Base-by-base conservation (phyloP, 2,329 filamentous ascomycete species). In the Emericellopsis atlantica region DNA sequence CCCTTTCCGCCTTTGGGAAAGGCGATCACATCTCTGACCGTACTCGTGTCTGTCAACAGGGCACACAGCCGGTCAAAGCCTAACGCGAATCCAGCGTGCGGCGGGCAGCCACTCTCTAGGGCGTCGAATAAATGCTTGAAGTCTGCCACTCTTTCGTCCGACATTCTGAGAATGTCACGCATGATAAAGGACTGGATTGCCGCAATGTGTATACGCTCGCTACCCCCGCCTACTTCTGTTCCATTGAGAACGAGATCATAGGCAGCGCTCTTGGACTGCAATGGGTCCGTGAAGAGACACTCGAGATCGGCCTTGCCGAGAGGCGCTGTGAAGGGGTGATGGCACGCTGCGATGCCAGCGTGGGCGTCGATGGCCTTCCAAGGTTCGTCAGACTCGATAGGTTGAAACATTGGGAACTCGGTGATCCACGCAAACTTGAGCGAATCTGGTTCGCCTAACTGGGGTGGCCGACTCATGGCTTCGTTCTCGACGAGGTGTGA, bases 171-270 rank as follows among this genome's bases (percentile, higher is more conserved):
- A 5, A 96, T 79, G 45, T 94, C 76, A 14, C 80, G 73, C 68
- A 98, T 79, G 45, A 98, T 71, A 48, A 84, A 86, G 48, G 88
- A 81, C 55, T 98, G 92, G 50, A 95, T 72, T 1, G 75, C 69
- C 0, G 86, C 81, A 35, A 83, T 73, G 61, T 98, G 92, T 43
- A 96, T 95, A 71, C 92, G 85, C 12, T 87, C 77, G 57, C 85
- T 94, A 29, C 92, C 93, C 10, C 92, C 92, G 22, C 92, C 92
- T 2, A 98, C 74, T 60, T 98, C 92, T 5, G 95, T 78, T 4
- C 92, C 92, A 56, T 98, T 98, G 51, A 96, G 76, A 0, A 98
- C 90, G 12, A 98, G 77, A 52, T 98, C 92, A 62, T 95, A 98
- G 56, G 95, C 89, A 51, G 94, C 90, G 4, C 84, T 93, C 49